Percentiles rank a stretch among this genome's conserved stretches.
These are phyloP conservation scores for Cryptococcus amylolentus DNA, from an alignment of 1,284 basidiomycete genomes.

Conservation along the genomic window DNA sequence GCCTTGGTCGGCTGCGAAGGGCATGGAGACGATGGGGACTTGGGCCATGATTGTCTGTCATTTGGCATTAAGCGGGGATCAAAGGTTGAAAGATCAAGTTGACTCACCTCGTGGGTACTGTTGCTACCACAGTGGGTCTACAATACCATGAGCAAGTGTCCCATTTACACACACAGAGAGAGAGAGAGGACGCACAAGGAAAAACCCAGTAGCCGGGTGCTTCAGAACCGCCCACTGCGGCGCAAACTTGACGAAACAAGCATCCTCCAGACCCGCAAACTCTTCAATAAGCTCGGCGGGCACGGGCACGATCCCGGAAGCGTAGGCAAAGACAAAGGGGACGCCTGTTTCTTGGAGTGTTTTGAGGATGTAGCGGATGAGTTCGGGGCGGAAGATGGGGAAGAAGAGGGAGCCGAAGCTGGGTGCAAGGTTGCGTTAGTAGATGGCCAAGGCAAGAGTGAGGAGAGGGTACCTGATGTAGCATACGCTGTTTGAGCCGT, in stretches of 20 bases:
- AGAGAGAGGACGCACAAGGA: too few relatives aligned
- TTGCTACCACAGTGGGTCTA: constrained; percentile 26
- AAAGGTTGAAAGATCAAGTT: too few relatives aligned
- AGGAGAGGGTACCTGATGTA: constrained; percentile 13
- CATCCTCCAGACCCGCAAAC: constrained; percentile 11
- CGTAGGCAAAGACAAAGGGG: constrained; percentile 13
- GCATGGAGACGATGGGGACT: constrained; percentile 18
- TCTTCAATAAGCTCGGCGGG: constrained; percentile 11
- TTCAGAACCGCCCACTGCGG: constrained; percentile 24
- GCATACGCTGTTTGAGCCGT: constrained; percentile 13
- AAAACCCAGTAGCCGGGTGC: too few relatives aligned
- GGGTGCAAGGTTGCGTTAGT: background rate
- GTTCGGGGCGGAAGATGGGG: constrained; percentile 19
- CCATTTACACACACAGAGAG: too few relatives aligned
- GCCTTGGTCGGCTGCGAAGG: constrained; percentile 28
- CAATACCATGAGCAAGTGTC: too few relatives aligned
- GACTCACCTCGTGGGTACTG: constrained; percentile 17
- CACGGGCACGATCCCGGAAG: constrained; percentile 1
- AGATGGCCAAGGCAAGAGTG: too few relatives aligned
- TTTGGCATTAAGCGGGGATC: too few relatives aligned
- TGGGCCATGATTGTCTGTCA: constrained; percentile 14
- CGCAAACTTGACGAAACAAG: constrained; percentile 18
- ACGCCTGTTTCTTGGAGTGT: constrained; percentile 13
- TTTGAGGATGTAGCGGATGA: constrained; percentile 19
- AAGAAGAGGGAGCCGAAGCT: constrained; percentile 24